Evolutionary conservation across 257 asterid genomes (phyloP).

Genomic region (Datura wrightii): DNA sequence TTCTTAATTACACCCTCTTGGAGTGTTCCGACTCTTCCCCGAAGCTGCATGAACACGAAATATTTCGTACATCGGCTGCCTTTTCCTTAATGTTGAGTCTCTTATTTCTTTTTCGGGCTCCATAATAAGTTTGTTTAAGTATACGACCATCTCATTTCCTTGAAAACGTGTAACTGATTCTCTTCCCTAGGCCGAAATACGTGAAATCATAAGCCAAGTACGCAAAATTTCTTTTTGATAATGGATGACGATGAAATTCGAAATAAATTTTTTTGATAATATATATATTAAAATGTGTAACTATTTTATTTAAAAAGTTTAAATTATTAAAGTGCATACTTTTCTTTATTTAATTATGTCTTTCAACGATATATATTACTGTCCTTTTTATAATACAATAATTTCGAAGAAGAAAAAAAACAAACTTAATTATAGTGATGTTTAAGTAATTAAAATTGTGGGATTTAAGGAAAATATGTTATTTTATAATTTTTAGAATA

Average conservation of each 20-base stretch:
- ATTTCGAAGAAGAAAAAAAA: background rate
- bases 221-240: background rate
- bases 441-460: background rate
- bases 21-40: too few species aligned
- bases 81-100: background rate
- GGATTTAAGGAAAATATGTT: background rate
- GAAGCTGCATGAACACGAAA: background rate
- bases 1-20: background rate
- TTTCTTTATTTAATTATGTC: background rate
- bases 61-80: background rate
- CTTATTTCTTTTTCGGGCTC: background rate
- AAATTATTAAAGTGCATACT: background rate
- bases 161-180: background rate
- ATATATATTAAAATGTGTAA: background rate
- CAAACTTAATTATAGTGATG: background rate
- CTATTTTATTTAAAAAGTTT: background rate
- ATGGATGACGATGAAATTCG: background rate
- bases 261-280: too few species aligned
- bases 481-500: background rate
- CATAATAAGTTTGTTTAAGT: background rate
- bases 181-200: background rate
- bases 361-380: background rate
- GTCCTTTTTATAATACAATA: background rate
- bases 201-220: background rate
- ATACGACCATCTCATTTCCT: background rate